Conservation (phyloP, 345 rosid genomes). For the Aegle marmelos region DNA sequence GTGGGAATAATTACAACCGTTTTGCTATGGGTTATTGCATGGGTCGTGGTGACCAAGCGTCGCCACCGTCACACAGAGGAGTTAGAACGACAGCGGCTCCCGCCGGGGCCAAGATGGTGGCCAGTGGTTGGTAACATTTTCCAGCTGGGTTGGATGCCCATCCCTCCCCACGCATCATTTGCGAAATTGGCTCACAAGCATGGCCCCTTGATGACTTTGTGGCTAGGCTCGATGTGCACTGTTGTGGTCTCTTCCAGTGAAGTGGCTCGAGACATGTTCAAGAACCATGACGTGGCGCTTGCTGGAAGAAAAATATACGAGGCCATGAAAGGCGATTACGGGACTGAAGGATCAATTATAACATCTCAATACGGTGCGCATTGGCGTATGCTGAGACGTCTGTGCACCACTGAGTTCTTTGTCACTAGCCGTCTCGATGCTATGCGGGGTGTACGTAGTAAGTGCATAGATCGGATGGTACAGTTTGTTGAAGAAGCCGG, state of each 20-base stretch:
- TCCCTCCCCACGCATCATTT: slow-evolving; percentile 44
- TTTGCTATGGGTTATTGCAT: slow-evolving; percentile 33
- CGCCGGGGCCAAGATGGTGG: slow-evolving; percentile 70
- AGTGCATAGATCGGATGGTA: slow-evolving; percentile 57
- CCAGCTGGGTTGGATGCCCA: slow-evolving; percentile 46
- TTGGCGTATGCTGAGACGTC: slow-evolving; percentile 72
- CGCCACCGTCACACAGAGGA: slow-evolving; percentile 30
- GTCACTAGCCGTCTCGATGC: slow-evolving; percentile 58
- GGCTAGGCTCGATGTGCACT: slow-evolving; percentile 72
- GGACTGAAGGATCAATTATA: slow-evolving; percentile 61
- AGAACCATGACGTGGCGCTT: slow-evolving; percentile 61
- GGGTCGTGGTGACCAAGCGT: slow-evolving; percentile 35
- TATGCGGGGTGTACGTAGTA: slow-evolving; percentile 37
- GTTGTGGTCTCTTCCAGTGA: slow-evolving; percentile 67
- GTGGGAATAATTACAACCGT: slow-evolving; percentile 29
- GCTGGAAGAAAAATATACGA: slow-evolving; percentile 83
- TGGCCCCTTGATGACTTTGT: slow-evolving; percentile 75
- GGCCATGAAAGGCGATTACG: slow-evolving; percentile 58
- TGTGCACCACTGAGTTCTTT: slow-evolving; percentile 67
- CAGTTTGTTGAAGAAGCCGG: slow-evolving; percentile 42
- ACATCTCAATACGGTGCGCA: slow-evolving; percentile 75
- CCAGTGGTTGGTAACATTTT: slow-evolving; percentile 69
- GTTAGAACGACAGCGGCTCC: slow-evolving; percentile 24
- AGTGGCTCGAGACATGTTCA: slow-evolving; percentile 71
- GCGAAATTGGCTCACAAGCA: slow-evolving; percentile 41